phyloP scores from a whole-genome alignment of 1,284 basidiomycete species.

The Malassezia slooffiae region DNA sequence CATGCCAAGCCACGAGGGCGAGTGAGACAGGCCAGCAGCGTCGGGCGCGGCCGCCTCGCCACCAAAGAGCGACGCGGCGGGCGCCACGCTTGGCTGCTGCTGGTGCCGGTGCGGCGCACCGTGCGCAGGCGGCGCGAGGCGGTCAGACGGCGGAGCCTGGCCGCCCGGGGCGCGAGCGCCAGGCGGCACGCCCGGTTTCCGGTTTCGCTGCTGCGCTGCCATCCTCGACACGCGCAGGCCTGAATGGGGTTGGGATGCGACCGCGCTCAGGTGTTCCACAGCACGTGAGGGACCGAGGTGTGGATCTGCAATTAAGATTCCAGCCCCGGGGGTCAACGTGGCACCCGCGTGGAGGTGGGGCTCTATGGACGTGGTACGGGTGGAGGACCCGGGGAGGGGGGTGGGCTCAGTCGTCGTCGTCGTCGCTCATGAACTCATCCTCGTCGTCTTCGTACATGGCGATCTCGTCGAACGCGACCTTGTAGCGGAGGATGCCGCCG shows the following conservation, averaged over 20 bases:
- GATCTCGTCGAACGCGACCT: conserved; percentile 45
- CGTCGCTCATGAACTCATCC: conserved; percentile 44
- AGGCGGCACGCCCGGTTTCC: background rate
- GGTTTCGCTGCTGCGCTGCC: conserved; percentile 1
- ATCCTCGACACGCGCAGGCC: too few relatives aligned
- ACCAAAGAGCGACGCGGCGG: conserved; percentile 6
- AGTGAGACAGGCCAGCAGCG: background rate
- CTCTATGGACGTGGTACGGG: too few relatives aligned
- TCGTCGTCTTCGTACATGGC: conserved; percentile 41
- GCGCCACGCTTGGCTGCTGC: conserved; percentile 5
- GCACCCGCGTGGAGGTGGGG: too few relatives aligned
- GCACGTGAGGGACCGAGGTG: too few relatives aligned
- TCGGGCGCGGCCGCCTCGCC: background rate
- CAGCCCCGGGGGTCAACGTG: too few relatives aligned
- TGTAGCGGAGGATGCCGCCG: conserved; percentile 69
- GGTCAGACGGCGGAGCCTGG: too few relatives aligned
- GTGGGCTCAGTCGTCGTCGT: conserved; percentile 27
- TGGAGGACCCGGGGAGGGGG: too few relatives aligned
- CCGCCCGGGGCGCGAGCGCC: too few relatives aligned
- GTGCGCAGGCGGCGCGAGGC: background rate
- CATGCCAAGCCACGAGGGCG: conserved; percentile 1
- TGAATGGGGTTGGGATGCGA: too few relatives aligned
- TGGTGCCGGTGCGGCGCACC: conserved; percentile 1
- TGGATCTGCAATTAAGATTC: too few relatives aligned
- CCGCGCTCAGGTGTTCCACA: too few relatives aligned